Conservation (phyloP, 1,284 basidiomycete species). For the Cutaneotrichosporon sp. region DNA sequence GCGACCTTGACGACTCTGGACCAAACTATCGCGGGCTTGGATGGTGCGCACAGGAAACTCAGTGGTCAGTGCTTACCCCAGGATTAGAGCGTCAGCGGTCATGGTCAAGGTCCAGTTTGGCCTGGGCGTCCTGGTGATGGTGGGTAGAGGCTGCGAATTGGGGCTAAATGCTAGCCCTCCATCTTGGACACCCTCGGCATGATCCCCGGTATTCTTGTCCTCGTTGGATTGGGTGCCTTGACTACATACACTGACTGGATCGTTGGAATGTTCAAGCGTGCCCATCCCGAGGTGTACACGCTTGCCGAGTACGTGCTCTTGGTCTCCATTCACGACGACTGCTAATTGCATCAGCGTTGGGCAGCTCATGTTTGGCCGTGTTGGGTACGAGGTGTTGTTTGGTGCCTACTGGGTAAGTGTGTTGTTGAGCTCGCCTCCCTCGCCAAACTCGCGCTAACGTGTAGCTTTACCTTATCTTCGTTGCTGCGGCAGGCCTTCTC, state of each 20-base stretch:
- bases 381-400: slow-evolving; percentile 26
- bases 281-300: slow-evolving; percentile 13
- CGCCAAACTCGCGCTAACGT: slow-evolving; percentile 9
- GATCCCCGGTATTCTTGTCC: slow-evolving; percentile 31
- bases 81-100: slow-evolving; percentile 32
- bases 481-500: slow-evolving; percentile 26
- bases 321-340: not conserved
- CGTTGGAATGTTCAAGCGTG: slow-evolving; percentile 20
- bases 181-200: slow-evolving; percentile 28
- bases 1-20: slow-evolving; percentile 31
- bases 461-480: slow-evolving; percentile 15
- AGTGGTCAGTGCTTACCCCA: not conserved
- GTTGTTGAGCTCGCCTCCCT: not conserved
- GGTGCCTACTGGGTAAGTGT: slow-evolving; percentile 22
- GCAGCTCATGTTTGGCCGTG: slow-evolving; percentile 17
- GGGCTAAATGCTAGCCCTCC: slow-evolving; percentile 9
- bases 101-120: slow-evolving; percentile 42
- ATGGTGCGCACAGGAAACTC: slow-evolving; percentile 26
- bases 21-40: slow-evolving; percentile 40
- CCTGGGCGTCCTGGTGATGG: slow-evolving; percentile 35
- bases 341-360: slow-evolving; percentile 10
- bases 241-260: slow-evolving; percentile 25
- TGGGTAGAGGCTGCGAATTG: not conserved
- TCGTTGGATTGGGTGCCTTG: slow-evolving; percentile 27
- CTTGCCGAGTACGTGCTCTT: slow-evolving; percentile 1